phyloP scores from a whole-genome alignment of 2,329 filamentous ascomycete genomes.

The Ophiostoma ulmi region DNA sequence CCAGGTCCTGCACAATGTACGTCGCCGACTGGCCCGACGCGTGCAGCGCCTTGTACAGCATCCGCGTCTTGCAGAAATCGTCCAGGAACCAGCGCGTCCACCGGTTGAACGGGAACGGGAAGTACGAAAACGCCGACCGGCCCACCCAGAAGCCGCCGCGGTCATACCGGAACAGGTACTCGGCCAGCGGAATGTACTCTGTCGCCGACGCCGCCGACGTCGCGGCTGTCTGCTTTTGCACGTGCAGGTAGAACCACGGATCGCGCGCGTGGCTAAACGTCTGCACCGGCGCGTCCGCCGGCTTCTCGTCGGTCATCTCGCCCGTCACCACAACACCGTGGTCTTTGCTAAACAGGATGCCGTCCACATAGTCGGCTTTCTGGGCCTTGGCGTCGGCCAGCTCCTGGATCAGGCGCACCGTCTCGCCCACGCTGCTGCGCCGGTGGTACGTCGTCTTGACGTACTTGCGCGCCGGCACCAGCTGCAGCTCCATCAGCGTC shows the following conservation, averaged over 20 bases:
- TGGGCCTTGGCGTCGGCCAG: slow-evolving; percentile 28
- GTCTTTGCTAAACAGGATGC: slow-evolving; percentile 58
- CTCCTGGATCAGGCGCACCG: slow-evolving; percentile 43
- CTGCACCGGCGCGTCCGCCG: slow-evolving; percentile 41
- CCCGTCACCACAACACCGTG: slow-evolving; percentile 65
- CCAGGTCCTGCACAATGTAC: slow-evolving; percentile 65
- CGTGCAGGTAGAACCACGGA: slow-evolving; percentile 75
- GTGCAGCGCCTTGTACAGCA: slow-evolving; percentile 68
- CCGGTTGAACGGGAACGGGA: slow-evolving; percentile 58
- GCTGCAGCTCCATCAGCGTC: slow-evolving; percentile 60
- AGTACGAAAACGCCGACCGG: slow-evolving; percentile 61
- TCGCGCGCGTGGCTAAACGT: slow-evolving; percentile 56
- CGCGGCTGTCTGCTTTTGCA: slow-evolving; percentile 40
- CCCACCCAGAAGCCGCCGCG: slow-evolving; percentile 72
- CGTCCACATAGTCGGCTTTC: slow-evolving; percentile 62
- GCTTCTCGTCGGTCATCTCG: slow-evolving; percentile 50
- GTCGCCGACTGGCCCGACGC: slow-evolving; percentile 59
- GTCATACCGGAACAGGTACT: slow-evolving; percentile 74
- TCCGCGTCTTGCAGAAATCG: slow-evolving; percentile 67
- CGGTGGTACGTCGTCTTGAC: slow-evolving; percentile 61
- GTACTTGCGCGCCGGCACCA: slow-evolving; percentile 55
- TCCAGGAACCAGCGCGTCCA: slow-evolving; percentile 64
- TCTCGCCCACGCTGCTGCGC: slow-evolving; percentile 42
- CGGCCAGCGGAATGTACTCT: slow-evolving; percentile 62
- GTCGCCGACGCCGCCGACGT: slow-evolving; percentile 22